These are phyloP conservation scores for Lactarius sanguifluus DNA, from an alignment of 768 basidiomycete genomes.

Conservation along the genomic window DNA sequence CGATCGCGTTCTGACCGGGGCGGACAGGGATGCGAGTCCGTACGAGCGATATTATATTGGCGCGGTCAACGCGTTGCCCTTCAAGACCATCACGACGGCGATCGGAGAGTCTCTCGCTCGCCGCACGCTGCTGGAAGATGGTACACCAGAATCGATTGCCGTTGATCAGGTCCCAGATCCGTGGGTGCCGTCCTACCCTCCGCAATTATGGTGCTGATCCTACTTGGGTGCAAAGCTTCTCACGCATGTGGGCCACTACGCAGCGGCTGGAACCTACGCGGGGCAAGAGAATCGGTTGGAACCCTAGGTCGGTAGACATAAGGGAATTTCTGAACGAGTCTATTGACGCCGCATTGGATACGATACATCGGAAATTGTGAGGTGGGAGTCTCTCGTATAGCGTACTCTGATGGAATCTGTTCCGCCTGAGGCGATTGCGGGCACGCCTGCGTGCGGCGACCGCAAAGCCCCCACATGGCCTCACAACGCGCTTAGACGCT, in stretches of 20 bases:
- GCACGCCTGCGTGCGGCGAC: too few relatives aligned
- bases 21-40: neutral
- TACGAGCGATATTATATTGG: conserved; percentile 12
- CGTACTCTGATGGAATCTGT: too few relatives aligned
- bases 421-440: too few relatives aligned
- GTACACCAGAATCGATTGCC: neutral
- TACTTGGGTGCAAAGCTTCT: neutral
- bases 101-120: conserved; percentile 1
- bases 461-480: too few relatives aligned
- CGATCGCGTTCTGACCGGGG: neutral
- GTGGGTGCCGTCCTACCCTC: conserved; percentile 1
- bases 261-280: neutral
- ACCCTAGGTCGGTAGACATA: neutral
- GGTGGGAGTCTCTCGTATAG: neutral
- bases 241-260: neutral
- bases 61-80: neutral
- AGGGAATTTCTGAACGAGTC: neutral
- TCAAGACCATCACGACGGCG: conserved; percentile 2
- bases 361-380: neutral
- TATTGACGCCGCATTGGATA: neutral
- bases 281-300: conserved; percentile 6
- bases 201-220: neutral
- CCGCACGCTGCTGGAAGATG: neutral
- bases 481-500: too few relatives aligned
- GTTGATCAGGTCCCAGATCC: neutral